Conservation (phyloP, 179 eudicot species). For the Beta lomatogona region DNA sequence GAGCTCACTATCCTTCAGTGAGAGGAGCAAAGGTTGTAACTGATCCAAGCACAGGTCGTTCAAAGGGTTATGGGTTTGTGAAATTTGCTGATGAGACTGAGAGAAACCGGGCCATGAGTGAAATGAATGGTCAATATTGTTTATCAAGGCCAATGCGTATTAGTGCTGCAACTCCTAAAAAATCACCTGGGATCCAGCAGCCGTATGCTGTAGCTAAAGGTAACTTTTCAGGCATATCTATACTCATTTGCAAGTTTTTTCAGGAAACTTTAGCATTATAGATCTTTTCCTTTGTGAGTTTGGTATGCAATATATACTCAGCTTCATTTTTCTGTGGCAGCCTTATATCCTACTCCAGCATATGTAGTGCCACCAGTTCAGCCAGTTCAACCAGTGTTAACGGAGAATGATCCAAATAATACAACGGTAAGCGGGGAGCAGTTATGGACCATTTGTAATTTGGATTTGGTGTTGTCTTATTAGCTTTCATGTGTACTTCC, state of each 20-base stretch:
- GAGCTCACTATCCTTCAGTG: slow-evolving; percentile 86
- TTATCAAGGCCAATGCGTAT: slow-evolving; percentile 96
- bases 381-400: slow-evolving; percentile 47
- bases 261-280: background rate
- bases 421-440: slow-evolving; percentile 65
- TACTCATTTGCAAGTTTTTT: background rate
- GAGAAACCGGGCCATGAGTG: slow-evolving; percentile 88
- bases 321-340: slow-evolving; percentile 39
- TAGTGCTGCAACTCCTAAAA: slow-evolving; percentile 97
- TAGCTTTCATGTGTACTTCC: background rate
- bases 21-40: slow-evolving; percentile 97
- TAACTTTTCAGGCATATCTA: slow-evolving; percentile 23
- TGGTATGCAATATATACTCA: background rate
- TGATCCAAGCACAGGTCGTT: slow-evolving; percentile 87
- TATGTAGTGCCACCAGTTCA: slow-evolving; percentile 59
- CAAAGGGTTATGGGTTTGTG: slow-evolving; percentile 97
- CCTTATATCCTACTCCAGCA: slow-evolving; percentile 69
- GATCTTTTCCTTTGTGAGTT: slow-evolving; percentile 1
- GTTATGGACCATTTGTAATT: background rate
- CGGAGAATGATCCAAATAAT: slow-evolving; percentile 78
- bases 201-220: slow-evolving; percentile 77
- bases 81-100: slow-evolving; percentile 92
- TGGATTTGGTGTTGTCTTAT: background rate
- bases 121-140: slow-evolving; percentile 94
- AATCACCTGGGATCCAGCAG: slow-evolving; percentile 71